Evolutionary conservation across 2,329 filamentous ascomycete genomes (phyloP), one percentile per base, ranked within the genome.

Genomic region (Talaromyces albobiverticillius): DNA sequence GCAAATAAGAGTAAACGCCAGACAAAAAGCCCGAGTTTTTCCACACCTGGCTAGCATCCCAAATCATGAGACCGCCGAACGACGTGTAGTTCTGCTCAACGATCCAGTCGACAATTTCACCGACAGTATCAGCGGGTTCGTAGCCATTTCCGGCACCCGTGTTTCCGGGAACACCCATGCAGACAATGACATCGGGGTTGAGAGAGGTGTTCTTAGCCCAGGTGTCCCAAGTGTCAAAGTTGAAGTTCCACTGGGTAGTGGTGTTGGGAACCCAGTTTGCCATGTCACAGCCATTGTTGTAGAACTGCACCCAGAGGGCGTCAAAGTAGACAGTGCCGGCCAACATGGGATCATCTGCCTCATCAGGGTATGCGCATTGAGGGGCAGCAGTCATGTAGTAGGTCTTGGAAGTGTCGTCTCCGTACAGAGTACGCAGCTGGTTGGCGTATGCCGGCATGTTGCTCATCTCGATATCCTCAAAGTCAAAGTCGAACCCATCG

Each of bases 401-500:
- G 14, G 67, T 69, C 67, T 81, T 83, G 57, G 73, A 73, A 0
- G 63, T 69, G 18, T 78, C 76, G 16, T 71, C 71, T 59, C 82
- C 75, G 76, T 85, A 85, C 41, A 74, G 62, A 14, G 67, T 62
- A 25, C 84, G 81, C 8, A 89, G 77, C 51, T 78, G 73, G 32
- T 76, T 72, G 1, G 79, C 85, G 61, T 89, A 88, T 1, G 80
- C 71, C 0, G 75, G 76, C 71, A 87, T 82, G 70, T 88, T 84
- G 48, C 22, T 49, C 46, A 69, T 69, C 11, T 80, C 79, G 3
- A 70, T 67, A 6, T 80, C 76, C 71, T 90, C 87, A 57, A 90
- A 84, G 67, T 90, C 88, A 58, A 90, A 83, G 69, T 91, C 87
- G 67, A 90, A 90, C 3, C 88, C 88, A 67, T 91, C 86, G 34